A percentile compares a stretch with the other conserved stretches of the same genome.
Conservation (phyloP, 1,139 yeast species). For the Protomyces inouyei region DNA sequence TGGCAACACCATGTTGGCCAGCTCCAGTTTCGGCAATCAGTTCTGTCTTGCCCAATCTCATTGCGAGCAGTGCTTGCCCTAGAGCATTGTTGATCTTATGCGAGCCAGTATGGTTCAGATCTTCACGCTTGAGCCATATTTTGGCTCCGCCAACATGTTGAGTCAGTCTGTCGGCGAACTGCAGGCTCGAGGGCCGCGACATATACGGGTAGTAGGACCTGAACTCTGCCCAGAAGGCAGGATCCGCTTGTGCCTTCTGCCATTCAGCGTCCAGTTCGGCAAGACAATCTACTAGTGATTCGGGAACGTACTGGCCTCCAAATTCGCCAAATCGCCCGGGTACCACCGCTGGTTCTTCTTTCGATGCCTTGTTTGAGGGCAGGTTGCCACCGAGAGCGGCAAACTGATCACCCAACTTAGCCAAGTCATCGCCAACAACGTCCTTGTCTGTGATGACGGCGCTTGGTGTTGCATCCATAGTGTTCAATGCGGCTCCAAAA, state of each 20-base stretch:
- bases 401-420: slow-evolving; percentile 27
- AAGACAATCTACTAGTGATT: slow-evolving; percentile 85
- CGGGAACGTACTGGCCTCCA: slow-evolving; percentile 99
- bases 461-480: slow-evolving; percentile 30
- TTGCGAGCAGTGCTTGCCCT: slow-evolving; percentile 89
- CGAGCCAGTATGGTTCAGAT: slow-evolving; percentile 94
- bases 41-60: slow-evolving; percentile 80
- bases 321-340: slow-evolving; percentile 84
- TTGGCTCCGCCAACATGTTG: slow-evolving; percentile 94
- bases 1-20: slow-evolving; percentile 99
- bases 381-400: slow-evolving; percentile 28
- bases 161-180: slow-evolving; percentile 81
- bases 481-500: slow-evolving; percentile 22
- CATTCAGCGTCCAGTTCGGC: slow-evolving; percentile 83
- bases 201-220: slow-evolving; percentile 75
- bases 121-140: slow-evolving; percentile 98
- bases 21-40: slow-evolving; percentile 99
- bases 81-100: slow-evolving; percentile 95
- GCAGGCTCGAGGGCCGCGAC: slow-evolving; percentile 93
- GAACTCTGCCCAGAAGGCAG: slow-evolving; percentile 89
- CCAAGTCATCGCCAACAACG: slow-evolving; percentile 26
- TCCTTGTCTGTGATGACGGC: slow-evolving; percentile 32
- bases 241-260: slow-evolving; percentile 81
- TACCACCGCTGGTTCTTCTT: slow-evolving; percentile 39
- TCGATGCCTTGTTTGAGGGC: slow-evolving; percentile 13